A percentile compares a stretch with the other conserved stretches of the same genome.
Conservation (phyloP, 1,284 basidiomycete genomes). For the Microbotryum scabiosae region DNA sequence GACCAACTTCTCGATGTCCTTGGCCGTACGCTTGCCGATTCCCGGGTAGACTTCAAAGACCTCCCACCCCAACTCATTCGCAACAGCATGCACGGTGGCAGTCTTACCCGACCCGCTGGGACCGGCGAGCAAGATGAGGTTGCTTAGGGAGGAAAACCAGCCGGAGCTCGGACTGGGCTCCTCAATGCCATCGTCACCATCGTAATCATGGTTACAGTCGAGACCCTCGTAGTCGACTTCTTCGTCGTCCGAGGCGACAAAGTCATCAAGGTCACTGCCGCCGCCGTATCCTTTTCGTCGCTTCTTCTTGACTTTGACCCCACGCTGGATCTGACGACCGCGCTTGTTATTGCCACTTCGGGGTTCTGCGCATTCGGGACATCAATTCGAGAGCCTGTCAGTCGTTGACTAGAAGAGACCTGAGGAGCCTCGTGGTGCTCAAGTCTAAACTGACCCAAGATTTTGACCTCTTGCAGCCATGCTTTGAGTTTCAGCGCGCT, state of each 20-base stretch:
- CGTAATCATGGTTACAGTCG: slow-evolving; percentile 42
- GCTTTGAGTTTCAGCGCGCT: slow-evolving; percentile 66
- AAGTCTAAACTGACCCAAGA: slow-evolving; percentile 44
- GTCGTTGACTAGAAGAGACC: too few relatives aligned
- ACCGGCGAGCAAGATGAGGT: slow-evolving; percentile 75
- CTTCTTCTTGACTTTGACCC: slow-evolving; percentile 23
- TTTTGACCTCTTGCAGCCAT: slow-evolving; percentile 65
- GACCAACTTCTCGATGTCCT: slow-evolving; percentile 68
- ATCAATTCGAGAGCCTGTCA: neutral
- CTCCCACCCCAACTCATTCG: slow-evolving; percentile 86
- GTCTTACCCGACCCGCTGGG: slow-evolving; percentile 85
- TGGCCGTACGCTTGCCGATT: slow-evolving; percentile 71
- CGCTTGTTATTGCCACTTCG: slow-evolving; percentile 14
- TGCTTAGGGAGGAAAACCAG: slow-evolving; percentile 54
- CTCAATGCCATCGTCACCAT: slow-evolving; percentile 19
- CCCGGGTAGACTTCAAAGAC: slow-evolving; percentile 98
- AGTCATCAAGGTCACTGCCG: slow-evolving; percentile 39
- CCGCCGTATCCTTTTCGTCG: slow-evolving; percentile 31
- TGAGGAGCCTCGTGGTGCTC: too few relatives aligned
- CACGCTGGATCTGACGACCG: slow-evolving; percentile 19
- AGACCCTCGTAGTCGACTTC: slow-evolving; percentile 24
- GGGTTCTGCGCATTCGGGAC: slow-evolving; percentile 5
- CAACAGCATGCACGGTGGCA: slow-evolving; percentile 83
- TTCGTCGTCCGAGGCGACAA: slow-evolving; percentile 35
- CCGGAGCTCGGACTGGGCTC: neutral